phyloP scores from a whole-genome alignment of 371 early-diverging fungal genomes.

The Umbelopsis sp. region DNA sequence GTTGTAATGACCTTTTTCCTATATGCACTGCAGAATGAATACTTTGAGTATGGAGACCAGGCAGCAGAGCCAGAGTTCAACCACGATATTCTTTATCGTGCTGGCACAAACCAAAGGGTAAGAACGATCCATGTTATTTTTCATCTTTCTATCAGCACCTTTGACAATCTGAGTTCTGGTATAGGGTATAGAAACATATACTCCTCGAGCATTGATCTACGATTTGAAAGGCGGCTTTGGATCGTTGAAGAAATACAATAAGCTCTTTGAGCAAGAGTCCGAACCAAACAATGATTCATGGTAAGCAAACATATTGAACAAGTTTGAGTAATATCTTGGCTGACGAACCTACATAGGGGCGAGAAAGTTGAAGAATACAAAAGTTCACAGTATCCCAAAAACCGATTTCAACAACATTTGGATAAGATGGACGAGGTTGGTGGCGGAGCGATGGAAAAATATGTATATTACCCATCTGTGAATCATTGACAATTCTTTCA shows the following conservation, averaged over 20 bases:
- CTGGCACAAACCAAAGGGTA: slow-evolving; percentile 47
- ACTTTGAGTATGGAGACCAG: slow-evolving; percentile 41
- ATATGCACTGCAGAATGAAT: slow-evolving; percentile 41
- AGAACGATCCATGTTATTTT: background rate
- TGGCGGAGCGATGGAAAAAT: background rate
- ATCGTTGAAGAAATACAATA: slow-evolving; percentile 67
- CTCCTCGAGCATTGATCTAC: slow-evolving; percentile 78
- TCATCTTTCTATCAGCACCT: background rate
- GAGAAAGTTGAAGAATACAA: slow-evolving; percentile 3
- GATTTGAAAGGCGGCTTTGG: slow-evolving; percentile 83
- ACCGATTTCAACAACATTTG: slow-evolving; percentile 57
- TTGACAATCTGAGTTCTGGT: background rate
- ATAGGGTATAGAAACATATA: slow-evolving; percentile 71
- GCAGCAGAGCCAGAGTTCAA: slow-evolving; percentile 37
- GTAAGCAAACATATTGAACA: slow-evolving; percentile 26
- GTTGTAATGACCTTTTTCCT: background rate
- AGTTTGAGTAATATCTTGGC: no score
- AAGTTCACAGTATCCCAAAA: slow-evolving; percentile 34
- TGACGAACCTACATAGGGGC: background rate
- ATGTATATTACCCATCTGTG: background rate
- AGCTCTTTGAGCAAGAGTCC: slow-evolving; percentile 50
- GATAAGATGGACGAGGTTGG: slow-evolving; percentile 47
- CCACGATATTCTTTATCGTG: slow-evolving; percentile 63
- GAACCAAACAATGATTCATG: slow-evolving; percentile 31
- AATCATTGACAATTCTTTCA: background rate